These are phyloP conservation scores for Fusarium devonianum DNA, from an alignment of 2,329 filamentous ascomycete genomes.

Conservation along the genomic window DNA sequence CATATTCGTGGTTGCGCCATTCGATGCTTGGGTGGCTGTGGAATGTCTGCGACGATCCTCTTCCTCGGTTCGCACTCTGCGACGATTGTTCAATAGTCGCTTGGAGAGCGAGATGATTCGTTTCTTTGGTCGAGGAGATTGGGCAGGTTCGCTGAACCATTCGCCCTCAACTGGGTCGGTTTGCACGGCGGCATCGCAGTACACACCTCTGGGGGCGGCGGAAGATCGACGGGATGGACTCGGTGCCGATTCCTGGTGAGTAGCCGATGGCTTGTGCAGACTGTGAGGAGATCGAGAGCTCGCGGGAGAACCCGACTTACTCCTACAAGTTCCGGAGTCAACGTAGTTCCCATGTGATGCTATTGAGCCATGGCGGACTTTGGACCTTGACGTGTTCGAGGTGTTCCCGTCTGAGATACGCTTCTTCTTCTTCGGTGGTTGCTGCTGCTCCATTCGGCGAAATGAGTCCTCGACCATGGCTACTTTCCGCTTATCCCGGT, in stretches of 20 bases:
- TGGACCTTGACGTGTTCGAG: constrained; percentile 49
- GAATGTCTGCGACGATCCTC: constrained; percentile 45
- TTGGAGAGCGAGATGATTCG: constrained; percentile 62
- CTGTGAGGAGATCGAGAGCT: constrained; percentile 52
- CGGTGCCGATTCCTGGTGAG: constrained; percentile 41
- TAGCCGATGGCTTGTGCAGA: constrained; percentile 38
- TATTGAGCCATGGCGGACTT: constrained; percentile 49
- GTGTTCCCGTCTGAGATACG: constrained; percentile 61
- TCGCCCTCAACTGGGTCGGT: constrained; percentile 62
- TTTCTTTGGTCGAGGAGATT: constrained; percentile 52
- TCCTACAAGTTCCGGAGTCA: constrained; percentile 61
- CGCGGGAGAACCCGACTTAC: constrained; percentile 61
- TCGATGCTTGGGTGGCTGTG: constrained; percentile 32
- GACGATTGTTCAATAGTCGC: constrained; percentile 58
- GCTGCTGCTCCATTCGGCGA: constrained; percentile 67
- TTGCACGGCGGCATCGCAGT: constrained; percentile 61
- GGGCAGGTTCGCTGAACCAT: constrained; percentile 56
- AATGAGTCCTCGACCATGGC: constrained; percentile 71
- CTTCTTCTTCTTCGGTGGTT: constrained; percentile 67
- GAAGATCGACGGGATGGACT: constrained; percentile 50
- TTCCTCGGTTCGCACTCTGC: constrained; percentile 52
- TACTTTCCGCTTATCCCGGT: constrained; percentile 72
- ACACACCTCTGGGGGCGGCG: constrained; percentile 50
- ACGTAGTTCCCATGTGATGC: constrained; percentile 54
- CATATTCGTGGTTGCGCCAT: constrained; percentile 50